Conservation (phyloP, 2,329 filamentous ascomycete species). For the Calonectria hawksworthii region DNA sequence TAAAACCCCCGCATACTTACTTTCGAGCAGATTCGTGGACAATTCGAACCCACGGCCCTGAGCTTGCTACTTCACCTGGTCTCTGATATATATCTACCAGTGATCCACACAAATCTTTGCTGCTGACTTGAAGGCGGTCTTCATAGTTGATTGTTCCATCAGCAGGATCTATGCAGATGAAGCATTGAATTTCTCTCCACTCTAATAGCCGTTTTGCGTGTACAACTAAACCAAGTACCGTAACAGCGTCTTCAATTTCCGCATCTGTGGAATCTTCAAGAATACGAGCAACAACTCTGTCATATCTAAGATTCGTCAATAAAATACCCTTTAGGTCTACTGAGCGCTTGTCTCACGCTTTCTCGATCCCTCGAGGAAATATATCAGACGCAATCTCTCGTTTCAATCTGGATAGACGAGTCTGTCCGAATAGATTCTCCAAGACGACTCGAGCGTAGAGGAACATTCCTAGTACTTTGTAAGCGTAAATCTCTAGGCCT, state of each 20-base stretch:
- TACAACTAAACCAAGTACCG: constrained; percentile 16
- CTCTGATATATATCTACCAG: constrained; percentile 14
- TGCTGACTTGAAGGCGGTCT: neutral
- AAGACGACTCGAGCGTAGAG: constrained; percentile 31
- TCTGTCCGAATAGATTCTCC: constrained; percentile 17
- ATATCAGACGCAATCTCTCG: constrained; percentile 12
- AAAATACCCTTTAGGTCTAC: no score
- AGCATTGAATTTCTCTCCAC: constrained; percentile 30
- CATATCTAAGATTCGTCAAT: neutral
- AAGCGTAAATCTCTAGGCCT: neutral
- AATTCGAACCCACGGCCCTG: constrained; percentile 19
- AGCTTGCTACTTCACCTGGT: no score
- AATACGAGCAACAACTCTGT: constrained; percentile 8
- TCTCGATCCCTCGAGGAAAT: constrained; percentile 19
- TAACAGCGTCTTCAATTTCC: neutral
- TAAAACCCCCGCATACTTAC: neutral
- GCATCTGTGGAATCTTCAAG: neutral
- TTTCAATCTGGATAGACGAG: neutral
- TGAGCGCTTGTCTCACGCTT: no score
- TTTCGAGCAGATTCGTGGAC: constrained; percentile 25
- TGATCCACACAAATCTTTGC: constrained; percentile 28
- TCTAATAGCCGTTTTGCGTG: constrained; percentile 7
- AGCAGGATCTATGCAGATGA: constrained; percentile 26
- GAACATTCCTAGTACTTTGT: constrained; percentile 30
- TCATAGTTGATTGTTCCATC: constrained; percentile 5